These are phyloP conservation scores for Coniochaeta sp. DNA, from an alignment of 2,329 filamentous ascomycete species.

Conservation along the genomic window DNA sequence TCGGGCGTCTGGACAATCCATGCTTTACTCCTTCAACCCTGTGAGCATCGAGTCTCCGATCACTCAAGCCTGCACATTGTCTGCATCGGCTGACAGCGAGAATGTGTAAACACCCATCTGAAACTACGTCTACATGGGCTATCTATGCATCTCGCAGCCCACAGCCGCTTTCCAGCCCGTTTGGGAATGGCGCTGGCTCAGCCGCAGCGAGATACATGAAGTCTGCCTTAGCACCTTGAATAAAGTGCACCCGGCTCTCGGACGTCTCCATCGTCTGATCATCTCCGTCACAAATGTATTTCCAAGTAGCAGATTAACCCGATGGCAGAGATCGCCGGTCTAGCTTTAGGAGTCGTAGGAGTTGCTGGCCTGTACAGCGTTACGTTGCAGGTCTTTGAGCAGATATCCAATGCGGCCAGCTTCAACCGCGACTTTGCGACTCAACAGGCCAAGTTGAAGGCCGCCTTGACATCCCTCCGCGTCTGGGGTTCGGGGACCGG, in stretches of 20 bases:
- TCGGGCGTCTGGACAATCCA: too few relatives aligned
- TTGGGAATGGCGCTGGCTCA: background rate
- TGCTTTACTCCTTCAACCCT: too few relatives aligned
- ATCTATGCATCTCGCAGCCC: background rate
- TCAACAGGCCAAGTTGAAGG: background rate
- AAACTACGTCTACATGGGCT: background rate
- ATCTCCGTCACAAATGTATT: background rate
- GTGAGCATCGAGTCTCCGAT: too few relatives aligned
- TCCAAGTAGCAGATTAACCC: background rate
- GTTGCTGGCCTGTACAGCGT: conserved; percentile 1
- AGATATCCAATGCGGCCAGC: background rate
- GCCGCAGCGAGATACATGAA: background rate
- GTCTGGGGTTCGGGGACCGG: background rate
- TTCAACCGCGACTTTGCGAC: background rate
- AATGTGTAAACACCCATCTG: too few relatives aligned
- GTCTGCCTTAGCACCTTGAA: background rate
- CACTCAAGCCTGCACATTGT: background rate
- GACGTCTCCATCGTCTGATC: background rate
- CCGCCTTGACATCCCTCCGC: background rate
- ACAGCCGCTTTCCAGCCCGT: background rate
- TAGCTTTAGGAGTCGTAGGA: background rate
- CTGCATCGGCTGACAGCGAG: too few relatives aligned
- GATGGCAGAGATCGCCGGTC: background rate
- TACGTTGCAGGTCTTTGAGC: background rate
- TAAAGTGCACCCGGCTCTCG: background rate